These are phyloP conservation scores for Chalciporus sp. DNA, from an alignment of 1,284 basidiomycete genomes.

Conservation along the genomic window DNA sequence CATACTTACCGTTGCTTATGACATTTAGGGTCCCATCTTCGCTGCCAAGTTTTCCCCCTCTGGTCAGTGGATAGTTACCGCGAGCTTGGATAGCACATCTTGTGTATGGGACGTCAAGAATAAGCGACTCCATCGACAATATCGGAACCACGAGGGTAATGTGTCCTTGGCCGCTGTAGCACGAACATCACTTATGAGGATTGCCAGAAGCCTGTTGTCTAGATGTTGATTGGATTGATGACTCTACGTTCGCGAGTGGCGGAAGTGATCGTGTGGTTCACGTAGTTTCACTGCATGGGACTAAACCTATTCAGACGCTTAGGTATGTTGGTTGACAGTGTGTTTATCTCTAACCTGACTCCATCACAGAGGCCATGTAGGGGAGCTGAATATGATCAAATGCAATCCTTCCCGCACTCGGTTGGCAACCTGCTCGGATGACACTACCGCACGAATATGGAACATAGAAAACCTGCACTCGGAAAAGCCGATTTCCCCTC, in stretches of 20 bases:
- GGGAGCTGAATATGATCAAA: slow-evolving; percentile 80
- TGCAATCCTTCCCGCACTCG: slow-evolving; percentile 65
- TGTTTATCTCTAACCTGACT: slow-evolving; percentile 11
- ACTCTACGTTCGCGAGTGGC: slow-evolving; percentile 71
- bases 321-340: slow-evolving; percentile 43
- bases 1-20: slow-evolving; percentile 14
- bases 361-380: slow-evolving; percentile 62
- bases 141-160: slow-evolving; percentile 64
- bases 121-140: slow-evolving; percentile 63
- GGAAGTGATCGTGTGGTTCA: slow-evolving; percentile 71
- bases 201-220: slow-evolving; percentile 62
- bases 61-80: slow-evolving; percentile 69
- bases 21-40: slow-evolving; percentile 71
- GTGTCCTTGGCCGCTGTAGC: slow-evolving; percentile 8
- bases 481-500: slow-evolving; percentile 28
- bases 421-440: slow-evolving; percentile 81
- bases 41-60: slow-evolving; percentile 70
- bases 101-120: slow-evolving; percentile 78
- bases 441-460: slow-evolving; percentile 78
- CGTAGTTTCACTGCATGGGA: slow-evolving; percentile 55
- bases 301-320: slow-evolving; percentile 56
- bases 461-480: slow-evolving; percentile 43
- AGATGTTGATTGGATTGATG: slow-evolving; percentile 80
- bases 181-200: slow-evolving; percentile 14
- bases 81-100: slow-evolving; percentile 72